Conservation (phyloP, 495 filamentous ascomycete species). For the Pseudomonodictys pantanalensis region DNA sequence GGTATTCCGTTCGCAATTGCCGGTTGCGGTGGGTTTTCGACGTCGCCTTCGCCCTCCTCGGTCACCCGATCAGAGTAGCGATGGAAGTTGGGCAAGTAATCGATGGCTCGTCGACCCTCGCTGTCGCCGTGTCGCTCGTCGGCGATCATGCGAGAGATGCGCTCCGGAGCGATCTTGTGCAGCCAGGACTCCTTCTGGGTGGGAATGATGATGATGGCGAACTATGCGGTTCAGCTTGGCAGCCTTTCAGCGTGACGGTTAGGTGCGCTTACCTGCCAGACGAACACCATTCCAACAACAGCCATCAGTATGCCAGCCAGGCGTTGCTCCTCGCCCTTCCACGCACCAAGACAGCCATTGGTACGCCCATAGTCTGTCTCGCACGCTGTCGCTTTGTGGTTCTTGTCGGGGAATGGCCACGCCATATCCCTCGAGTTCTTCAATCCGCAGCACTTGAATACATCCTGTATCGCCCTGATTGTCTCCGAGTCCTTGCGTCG, state of each 20-base stretch:
- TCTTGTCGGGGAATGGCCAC: conserved; percentile 52
- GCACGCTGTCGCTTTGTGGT: conserved; percentile 30
- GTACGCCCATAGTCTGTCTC: conserved; percentile 29
- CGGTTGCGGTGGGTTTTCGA: conserved; percentile 1
- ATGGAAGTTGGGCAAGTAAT: conserved; percentile 8
- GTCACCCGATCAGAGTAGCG: conserved; percentile 15
- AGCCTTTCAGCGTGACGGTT: not conserved
- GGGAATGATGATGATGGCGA: conserved; percentile 21
- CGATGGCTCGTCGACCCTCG: conserved; percentile 19
- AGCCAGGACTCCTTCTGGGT: conserved; percentile 16
- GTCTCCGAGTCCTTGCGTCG: conserved; percentile 46
- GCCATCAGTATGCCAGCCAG: conserved; percentile 39
- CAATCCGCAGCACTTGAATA: conserved; percentile 64
- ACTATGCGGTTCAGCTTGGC: not conserved
- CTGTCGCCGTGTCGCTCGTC: conserved; percentile 15
- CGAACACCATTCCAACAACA: conserved; percentile 36
- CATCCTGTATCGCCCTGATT: conserved; percentile 62
- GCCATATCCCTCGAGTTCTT: conserved; percentile 53
- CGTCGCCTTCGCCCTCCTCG: conserved; percentile 9
- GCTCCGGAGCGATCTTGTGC: conserved; percentile 13
- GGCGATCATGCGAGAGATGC: conserved; percentile 13
- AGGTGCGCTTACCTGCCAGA: conserved; percentile 37
- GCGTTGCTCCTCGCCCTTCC: conserved; percentile 38
- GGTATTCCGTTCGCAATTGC: conserved; percentile 4
- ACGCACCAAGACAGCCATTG: conserved; percentile 26